These are phyloP conservation scores for Gossypium davidsonii DNA, from an alignment of 441 rosid genomes.

Conservation along the genomic window DNA sequence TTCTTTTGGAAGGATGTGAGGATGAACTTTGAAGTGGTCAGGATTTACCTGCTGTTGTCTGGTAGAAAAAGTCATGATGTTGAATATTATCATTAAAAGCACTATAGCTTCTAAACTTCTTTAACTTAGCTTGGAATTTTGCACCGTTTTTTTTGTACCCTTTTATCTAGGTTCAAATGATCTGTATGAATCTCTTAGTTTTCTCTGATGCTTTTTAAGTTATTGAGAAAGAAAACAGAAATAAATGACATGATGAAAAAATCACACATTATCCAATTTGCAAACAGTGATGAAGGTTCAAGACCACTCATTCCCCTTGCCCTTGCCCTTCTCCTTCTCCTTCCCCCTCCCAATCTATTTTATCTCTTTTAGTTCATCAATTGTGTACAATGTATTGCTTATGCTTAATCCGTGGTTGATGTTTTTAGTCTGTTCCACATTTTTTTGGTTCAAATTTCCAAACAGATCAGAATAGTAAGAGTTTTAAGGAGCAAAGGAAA, in stretches of 20 bases:
- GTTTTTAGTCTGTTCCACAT: neutral
- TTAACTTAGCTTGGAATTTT: neutral
- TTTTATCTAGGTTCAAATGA: neutral
- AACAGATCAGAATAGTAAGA: neutral
- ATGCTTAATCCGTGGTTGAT: neutral
- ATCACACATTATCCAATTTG: neutral
- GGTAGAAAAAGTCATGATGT: neutral
- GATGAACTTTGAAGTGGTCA: neutral
- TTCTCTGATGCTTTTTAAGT: neutral
- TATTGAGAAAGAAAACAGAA: neutral
- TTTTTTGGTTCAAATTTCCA: neutral
- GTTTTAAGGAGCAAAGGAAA: constrained; percentile 2
- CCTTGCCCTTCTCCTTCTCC: neutral
- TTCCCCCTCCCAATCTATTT: neutral
- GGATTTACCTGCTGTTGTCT: neutral
- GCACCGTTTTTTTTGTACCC: neutral
- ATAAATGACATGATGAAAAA: neutral
- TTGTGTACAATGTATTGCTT: neutral
- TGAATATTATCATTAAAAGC: neutral
- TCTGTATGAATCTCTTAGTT: neutral
- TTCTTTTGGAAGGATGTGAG: neutral
- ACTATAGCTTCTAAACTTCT: neutral
- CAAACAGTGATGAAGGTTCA: neutral
- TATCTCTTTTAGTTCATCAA: neutral
- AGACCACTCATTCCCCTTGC: neutral